Conservation (phyloP, 208 protist genomes). For the Acanthamoeba divionensis region DNA sequence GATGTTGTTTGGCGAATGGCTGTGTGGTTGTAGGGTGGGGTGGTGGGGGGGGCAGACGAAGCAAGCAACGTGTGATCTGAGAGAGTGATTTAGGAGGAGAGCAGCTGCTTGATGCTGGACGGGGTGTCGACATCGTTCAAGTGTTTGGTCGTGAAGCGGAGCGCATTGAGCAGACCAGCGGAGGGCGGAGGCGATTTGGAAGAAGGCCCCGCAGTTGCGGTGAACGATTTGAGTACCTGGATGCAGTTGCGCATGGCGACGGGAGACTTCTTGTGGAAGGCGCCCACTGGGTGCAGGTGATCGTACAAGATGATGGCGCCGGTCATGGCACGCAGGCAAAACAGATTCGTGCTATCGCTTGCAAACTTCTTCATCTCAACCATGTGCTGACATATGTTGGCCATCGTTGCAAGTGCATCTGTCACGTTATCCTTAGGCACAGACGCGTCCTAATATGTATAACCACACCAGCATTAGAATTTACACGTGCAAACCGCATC, state of each 20-base stretch:
- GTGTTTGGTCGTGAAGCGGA: conserved; percentile 82
- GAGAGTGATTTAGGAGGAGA: conserved; percentile 49
- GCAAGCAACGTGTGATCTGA: neutral
- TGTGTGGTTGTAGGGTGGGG: neutral
- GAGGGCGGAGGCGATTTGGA: conserved; percentile 29
- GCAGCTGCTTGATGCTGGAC: conserved; percentile 73
- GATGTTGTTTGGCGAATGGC: neutral
- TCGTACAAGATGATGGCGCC: conserved; percentile 81
- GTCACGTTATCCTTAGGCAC: conserved; percentile 74
- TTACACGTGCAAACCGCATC: neutral
- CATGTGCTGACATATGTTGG: conserved; percentile 80
- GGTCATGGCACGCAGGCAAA: conserved; percentile 81
- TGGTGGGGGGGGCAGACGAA: neutral
- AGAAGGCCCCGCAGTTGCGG: neutral
- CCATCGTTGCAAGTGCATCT: conserved; percentile 71
- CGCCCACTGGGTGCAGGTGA: conserved; percentile 74
- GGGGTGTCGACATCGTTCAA: conserved; percentile 78
- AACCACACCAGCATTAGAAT: neutral
- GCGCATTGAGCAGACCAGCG: conserved; percentile 78
- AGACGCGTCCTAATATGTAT: neutral
- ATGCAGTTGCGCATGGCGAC: conserved; percentile 71
- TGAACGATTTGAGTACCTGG: conserved; percentile 65
- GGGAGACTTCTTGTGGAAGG: conserved; percentile 79
- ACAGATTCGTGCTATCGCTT: conserved; percentile 72
- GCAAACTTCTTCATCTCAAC: conserved; percentile 76